A percentile compares a stretch with the other conserved stretches of the same genome.
Conservation (phyloP, 495 filamentous ascomycete species). For the Aspergillus nanangensis region DNA sequence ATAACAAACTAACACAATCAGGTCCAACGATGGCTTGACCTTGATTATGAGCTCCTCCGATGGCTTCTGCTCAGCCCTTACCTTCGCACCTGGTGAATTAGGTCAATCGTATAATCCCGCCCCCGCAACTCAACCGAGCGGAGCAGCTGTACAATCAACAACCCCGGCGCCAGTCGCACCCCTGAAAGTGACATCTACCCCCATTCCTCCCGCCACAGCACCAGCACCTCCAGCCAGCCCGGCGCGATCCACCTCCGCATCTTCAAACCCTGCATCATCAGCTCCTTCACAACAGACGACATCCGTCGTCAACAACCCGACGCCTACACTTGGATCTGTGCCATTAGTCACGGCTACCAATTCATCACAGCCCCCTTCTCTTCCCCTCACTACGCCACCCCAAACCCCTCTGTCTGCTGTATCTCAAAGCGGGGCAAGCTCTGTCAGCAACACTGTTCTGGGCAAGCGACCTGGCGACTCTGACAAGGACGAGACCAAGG, state of each 20-base stretch:
- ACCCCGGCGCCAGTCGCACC: constrained; percentile 4
- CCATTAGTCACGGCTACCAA: constrained; percentile 69
- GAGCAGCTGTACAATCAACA: constrained; percentile 46
- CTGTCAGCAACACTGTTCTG: constrained; percentile 41
- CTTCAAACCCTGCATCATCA: constrained; percentile 68
- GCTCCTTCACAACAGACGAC: constrained; percentile 27
- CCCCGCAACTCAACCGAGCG: constrained; percentile 44
- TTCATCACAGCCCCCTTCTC: constrained; percentile 48
- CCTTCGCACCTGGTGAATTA: constrained; percentile 80
- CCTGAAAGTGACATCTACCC: constrained; percentile 2
- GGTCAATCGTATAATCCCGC: constrained; percentile 79
- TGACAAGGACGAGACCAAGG: constrained; percentile 58
- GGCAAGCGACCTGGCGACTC: constrained; percentile 55
- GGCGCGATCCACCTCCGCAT: constrained; percentile 77
- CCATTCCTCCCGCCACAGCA: constrained; percentile 52
- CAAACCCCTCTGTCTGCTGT: constrained; percentile 61
- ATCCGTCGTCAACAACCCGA: constrained; percentile 67
- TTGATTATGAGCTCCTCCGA: constrained; percentile 95
- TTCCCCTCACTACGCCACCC: constrained; percentile 72
- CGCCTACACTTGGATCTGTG: constrained; percentile 67
- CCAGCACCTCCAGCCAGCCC: constrained; percentile 65
- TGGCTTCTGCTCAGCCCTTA: constrained; percentile 90
- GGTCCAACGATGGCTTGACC: constrained; percentile 89
- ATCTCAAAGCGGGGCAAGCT: constrained; percentile 37
- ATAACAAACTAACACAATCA: constrained; percentile 34